Evolutionary conservation across 2,329 filamentous ascomycete species (phyloP).

Genomic region (Colletotrichum eremochloae): DNA sequence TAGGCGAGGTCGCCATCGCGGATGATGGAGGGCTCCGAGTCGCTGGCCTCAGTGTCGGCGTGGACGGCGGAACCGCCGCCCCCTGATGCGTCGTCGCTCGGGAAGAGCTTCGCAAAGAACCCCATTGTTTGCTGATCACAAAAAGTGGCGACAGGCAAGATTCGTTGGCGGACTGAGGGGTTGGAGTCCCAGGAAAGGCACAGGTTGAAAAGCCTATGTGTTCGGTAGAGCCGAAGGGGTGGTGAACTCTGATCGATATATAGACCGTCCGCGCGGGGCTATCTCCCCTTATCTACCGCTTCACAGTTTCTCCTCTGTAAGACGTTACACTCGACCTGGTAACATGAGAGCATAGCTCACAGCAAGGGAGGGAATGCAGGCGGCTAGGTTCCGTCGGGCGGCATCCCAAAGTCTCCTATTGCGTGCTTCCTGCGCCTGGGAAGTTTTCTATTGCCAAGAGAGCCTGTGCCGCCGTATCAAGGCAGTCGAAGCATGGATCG

Average conservation of each 20-base stretch:
- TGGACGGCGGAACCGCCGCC: slow-evolving; percentile 10
- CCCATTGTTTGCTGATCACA: slow-evolving; percentile 22
- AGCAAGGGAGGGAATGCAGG: not conserved
- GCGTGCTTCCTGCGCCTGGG: slow-evolving; percentile 22
- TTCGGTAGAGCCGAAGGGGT: not conserved
- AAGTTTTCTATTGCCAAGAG: slow-evolving; percentile 4
- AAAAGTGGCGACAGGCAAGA: not conserved
- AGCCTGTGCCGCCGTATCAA: not conserved
- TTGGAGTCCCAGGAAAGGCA: not conserved
- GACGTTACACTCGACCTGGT: slow-evolving; percentile 25
- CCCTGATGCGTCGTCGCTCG: slow-evolving; percentile 30
- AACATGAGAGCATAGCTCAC: too few species aligned
- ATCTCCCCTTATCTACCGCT: not conserved
- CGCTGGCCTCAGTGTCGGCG: slow-evolving; percentile 41
- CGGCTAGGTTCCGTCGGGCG: not conserved
- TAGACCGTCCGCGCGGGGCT: not conserved
- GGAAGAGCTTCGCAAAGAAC: slow-evolving; percentile 33
- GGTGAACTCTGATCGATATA: not conserved
- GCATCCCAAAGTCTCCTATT: slow-evolving; percentile 12
- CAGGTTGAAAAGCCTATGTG: not conserved
- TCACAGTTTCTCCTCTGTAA: not conserved
- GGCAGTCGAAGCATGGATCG: slow-evolving; percentile 15
- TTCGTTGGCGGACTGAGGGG: not conserved
- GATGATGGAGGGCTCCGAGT: slow-evolving; percentile 48
- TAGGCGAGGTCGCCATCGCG: slow-evolving; percentile 58